A percentile compares a stretch with the other conserved stretches of the same genome.
Conservation (phyloP, 106 monocot species). For the Acorus gramineus region DNA sequence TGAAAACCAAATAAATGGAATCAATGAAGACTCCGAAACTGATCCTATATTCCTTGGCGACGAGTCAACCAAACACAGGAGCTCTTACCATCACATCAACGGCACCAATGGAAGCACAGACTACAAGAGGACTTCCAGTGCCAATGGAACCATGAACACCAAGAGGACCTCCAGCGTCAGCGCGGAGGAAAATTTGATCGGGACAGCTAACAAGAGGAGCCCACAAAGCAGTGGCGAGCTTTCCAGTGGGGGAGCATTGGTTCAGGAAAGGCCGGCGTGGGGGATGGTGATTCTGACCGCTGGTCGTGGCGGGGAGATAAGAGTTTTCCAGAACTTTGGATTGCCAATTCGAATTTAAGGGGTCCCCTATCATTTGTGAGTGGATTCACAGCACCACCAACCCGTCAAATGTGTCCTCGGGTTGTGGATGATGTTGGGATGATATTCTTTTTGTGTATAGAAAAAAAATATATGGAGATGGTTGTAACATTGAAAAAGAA, state of each 20-base stretch:
- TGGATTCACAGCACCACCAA: too few relatives aligned
- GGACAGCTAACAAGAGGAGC: slow-evolving; percentile 9
- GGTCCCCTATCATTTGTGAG: neutral
- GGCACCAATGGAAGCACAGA: neutral
- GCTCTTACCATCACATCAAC: slow-evolving; percentile 1
- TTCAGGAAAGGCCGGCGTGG: slow-evolving; percentile 31
- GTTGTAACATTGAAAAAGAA: too few relatives aligned
- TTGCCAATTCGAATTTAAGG: slow-evolving; percentile 27
- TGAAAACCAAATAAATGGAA: slow-evolving; percentile 9
- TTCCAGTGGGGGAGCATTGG: slow-evolving; percentile 1
- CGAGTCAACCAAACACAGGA: neutral
- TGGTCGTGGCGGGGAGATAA: slow-evolving; percentile 31
- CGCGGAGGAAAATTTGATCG: slow-evolving; percentile 36
- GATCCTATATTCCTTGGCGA: neutral
- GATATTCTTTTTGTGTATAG: too few relatives aligned
- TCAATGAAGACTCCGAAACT: neutral
- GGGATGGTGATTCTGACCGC: slow-evolving; percentile 44
- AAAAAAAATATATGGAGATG: too few relatives aligned
- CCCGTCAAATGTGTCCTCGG: too few relatives aligned
- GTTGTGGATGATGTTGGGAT: too few relatives aligned
- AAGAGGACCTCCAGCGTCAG: slow-evolving; percentile 33
- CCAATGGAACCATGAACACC: slow-evolving; percentile 3
- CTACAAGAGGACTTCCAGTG: neutral
- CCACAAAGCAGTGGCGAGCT: slow-evolving; percentile 15
- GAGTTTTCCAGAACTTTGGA: slow-evolving; percentile 41